phyloP scores from a whole-genome alignment of 768 basidiomycete species.

The Roridomyces roridus region DNA sequence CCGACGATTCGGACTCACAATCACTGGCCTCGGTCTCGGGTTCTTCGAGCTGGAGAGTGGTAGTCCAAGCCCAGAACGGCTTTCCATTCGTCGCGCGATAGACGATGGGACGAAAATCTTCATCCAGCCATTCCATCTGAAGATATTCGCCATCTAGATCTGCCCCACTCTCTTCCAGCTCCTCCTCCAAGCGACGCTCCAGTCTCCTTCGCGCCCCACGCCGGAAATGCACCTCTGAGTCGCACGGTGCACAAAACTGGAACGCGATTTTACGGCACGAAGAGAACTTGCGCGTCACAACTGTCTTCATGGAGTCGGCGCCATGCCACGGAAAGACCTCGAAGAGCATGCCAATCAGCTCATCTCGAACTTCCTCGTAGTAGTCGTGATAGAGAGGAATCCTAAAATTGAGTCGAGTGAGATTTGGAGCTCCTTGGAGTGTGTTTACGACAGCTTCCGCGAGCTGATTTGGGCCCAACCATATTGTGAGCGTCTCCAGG shows the following conservation, averaged over 20 bases:
- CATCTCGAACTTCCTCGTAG: neutral
- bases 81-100: constrained; percentile 6
- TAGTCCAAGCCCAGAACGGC: constrained; percentile 1
- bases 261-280: neutral
- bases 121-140: no score
- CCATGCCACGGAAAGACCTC: neutral
- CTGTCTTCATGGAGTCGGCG: neutral
- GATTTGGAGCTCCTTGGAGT: neutral
- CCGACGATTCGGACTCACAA: no score
- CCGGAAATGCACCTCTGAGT: constrained; percentile 5
- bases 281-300: constrained; percentile 1
- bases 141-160: constrained; percentile 2
- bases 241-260: neutral
- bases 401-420: neutral
- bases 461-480: neutral
- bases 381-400: neutral
- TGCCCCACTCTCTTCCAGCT: neutral
- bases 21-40: constrained; percentile 9
- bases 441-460: neutral
- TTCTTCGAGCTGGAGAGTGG: neutral
- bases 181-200: constrained; percentile 4
- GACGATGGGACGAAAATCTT: neutral
- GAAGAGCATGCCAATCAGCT: neutral
- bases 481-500: neutral
- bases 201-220: constrained; percentile 4